Percentiles rank a stretch among this genome's conserved stretches.
Evolutionary conservation across 495 filamentous ascomycete genomes (phyloP).

Genomic region (Lentithecium fluviatile): DNA sequence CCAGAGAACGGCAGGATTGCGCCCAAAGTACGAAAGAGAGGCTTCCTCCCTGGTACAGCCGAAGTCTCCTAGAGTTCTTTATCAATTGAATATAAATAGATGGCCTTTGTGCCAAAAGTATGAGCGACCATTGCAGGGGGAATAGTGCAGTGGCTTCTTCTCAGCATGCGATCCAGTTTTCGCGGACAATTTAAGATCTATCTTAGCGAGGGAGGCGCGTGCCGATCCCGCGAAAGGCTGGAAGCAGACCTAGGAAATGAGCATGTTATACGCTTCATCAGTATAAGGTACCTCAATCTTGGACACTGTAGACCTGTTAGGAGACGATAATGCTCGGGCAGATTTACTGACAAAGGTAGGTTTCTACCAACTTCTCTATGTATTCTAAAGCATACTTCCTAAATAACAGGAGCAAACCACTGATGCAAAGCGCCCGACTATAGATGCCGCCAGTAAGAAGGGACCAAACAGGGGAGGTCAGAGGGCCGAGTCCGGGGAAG

Average conservation of each 20-base stretch:
- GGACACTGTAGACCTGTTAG: no score
- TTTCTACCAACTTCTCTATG: constrained; percentile 12
- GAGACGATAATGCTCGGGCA: neutral
- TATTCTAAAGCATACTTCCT: constrained; percentile 18
- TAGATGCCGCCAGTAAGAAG: constrained; percentile 17
- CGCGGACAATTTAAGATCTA: constrained; percentile 20
- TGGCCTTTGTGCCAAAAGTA: constrained; percentile 17
- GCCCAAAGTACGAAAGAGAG: constrained; percentile 8
- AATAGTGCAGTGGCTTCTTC: constrained; percentile 21
- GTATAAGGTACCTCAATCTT: neutral
- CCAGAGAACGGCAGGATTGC: constrained; percentile 8
- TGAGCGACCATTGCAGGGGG: constrained; percentile 17
- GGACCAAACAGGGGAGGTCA: constrained; percentile 11
- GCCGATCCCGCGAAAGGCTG: constrained; percentile 18
- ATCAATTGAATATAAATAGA: constrained; percentile 13
- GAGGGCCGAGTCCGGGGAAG: constrained; percentile 13
- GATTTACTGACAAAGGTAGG: constrained; percentile 11
- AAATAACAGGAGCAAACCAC: constrained; percentile 11
- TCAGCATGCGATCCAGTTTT: constrained; percentile 15
- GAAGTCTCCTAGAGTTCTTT: constrained; percentile 7
- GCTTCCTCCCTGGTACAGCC: constrained; percentile 10
- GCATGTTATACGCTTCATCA: constrained; percentile 18
- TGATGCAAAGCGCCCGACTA: constrained; percentile 4
- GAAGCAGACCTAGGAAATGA: constrained; percentile 19
- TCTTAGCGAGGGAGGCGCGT: constrained; percentile 17